Percentiles rank a stretch among this genome's conserved stretches.
Evolutionary conservation across 2,329 filamentous ascomycete species (phyloP).

Genomic region (Purpureocillium takamizusanense): DNA sequence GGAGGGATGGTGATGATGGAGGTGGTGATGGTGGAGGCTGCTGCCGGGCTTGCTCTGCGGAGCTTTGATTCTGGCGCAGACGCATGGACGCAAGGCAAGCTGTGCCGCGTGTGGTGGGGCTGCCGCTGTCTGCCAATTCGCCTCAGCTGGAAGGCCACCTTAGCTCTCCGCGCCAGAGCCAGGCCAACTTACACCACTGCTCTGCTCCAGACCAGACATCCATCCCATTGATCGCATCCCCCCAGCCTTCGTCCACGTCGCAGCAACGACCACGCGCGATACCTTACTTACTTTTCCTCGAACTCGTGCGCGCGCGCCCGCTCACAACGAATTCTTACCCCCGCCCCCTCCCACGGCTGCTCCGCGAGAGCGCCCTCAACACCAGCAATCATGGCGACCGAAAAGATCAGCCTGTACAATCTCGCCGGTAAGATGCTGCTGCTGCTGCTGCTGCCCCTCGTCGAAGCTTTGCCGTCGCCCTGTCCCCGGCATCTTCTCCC

Average conservation of each 20-base stretch:
- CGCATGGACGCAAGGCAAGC: slow-evolving; percentile 1
- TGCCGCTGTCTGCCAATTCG: too few relatives aligned
- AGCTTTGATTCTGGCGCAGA: slow-evolving; percentile 10
- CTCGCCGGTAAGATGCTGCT: slow-evolving; percentile 43
- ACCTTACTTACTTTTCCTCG: too few relatives aligned
- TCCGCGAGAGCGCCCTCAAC: background rate
- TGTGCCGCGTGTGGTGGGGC: too few relatives aligned
- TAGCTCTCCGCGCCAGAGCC: background rate
- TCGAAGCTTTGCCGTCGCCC: background rate
- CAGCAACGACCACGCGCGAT: too few relatives aligned
- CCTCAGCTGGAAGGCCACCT: slow-evolving; percentile 1
- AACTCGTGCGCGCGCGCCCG: too few relatives aligned
- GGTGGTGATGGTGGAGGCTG: background rate
- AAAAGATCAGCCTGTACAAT: slow-evolving; percentile 59
- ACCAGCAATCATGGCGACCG: slow-evolving; percentile 25
- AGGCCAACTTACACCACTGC: background rate
- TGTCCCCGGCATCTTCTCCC: too few relatives aligned
- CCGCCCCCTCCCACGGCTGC: background rate
- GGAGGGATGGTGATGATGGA: background rate
- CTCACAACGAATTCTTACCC: background rate
- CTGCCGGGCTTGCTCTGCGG: slow-evolving; percentile 4
- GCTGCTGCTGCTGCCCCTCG: background rate
- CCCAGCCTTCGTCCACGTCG: too few relatives aligned
- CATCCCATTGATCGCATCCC: too few relatives aligned
- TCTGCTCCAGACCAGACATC: too few relatives aligned